Evolutionary conservation across 352 stramenopile species (phyloP).

Genomic region (Pythium rishiriense): DNA sequence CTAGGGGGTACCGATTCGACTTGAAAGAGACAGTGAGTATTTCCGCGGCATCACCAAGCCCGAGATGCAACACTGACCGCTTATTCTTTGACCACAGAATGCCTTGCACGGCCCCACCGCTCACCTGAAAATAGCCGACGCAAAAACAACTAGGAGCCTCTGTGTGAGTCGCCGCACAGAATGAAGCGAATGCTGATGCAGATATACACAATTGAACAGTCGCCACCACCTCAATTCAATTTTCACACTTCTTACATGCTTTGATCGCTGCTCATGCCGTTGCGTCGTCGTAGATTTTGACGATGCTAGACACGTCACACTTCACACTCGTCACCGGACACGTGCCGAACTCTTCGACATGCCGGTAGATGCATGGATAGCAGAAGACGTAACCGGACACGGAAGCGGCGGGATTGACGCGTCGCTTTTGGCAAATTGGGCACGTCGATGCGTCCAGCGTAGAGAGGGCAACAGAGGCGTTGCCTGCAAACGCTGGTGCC

Average conservation of each 20-base stretch:
- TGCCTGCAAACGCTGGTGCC: slow-evolving; percentile 62
- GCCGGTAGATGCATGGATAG: slow-evolving; percentile 78
- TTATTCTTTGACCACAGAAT: not conserved
- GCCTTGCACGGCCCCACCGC: not conserved
- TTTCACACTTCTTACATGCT: slow-evolving; percentile 4
- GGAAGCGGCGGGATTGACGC: slow-evolving; percentile 74
- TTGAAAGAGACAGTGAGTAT: not conserved
- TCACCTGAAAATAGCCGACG: slow-evolving; percentile 9
- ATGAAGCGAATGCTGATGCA: not conserved
- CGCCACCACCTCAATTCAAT: not conserved
- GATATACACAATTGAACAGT: not conserved
- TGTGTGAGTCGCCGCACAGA: not conserved
- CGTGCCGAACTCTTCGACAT: slow-evolving; percentile 66
- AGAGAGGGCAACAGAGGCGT: slow-evolving; percentile 45
- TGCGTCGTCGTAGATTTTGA: slow-evolving; percentile 85
- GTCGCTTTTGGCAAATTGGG: slow-evolving; percentile 66
- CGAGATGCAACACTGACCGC: not conserved
- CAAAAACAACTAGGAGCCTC: not conserved
- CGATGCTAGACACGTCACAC: slow-evolving; percentile 57
- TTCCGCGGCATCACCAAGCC: not conserved
- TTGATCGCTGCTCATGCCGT: slow-evolving; percentile 16
- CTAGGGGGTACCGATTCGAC: not conserved
- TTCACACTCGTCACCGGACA: slow-evolving; percentile 82
- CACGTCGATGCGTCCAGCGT: slow-evolving; percentile 54
- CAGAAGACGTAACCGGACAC: slow-evolving; percentile 84